phyloP scores from a whole-genome alignment of 176 grass and related monocot species.

The Oryza glumipatula region DNA sequence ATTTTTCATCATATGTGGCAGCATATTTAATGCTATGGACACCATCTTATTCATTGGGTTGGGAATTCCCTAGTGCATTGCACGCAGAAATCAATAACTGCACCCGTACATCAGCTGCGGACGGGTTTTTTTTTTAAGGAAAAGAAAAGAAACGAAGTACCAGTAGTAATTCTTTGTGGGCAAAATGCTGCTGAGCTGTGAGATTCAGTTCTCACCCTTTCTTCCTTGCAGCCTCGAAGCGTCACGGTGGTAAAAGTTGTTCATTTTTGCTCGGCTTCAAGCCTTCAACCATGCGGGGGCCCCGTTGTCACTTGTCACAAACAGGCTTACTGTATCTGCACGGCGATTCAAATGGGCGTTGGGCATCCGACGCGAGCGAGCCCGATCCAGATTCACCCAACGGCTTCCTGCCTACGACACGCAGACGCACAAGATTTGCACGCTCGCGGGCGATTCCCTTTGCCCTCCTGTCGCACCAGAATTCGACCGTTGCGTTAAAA shows the following conservation, averaged over 20 bases:
- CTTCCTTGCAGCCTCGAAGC: background rate
- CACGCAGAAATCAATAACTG: no score
- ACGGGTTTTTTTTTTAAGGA: no score
- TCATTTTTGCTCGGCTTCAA: background rate
- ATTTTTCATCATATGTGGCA: no score
- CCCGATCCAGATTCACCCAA: background rate
- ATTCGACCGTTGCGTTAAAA: background rate
- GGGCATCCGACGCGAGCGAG: background rate
- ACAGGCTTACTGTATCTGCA: background rate
- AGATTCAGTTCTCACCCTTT: no score
- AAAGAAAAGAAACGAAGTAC: no score
- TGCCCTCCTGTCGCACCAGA: background rate
- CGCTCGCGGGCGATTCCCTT: background rate
- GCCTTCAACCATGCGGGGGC: background rate
- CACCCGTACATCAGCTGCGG: no score
- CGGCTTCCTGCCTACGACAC: background rate
- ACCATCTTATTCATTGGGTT: no score
- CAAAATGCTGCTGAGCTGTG: no score
- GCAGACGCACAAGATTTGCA: background rate
- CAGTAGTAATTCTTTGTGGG: background rate
- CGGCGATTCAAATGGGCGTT: background rate
- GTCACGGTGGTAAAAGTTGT: background rate
- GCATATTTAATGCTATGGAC: no score
- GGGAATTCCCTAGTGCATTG: no score
- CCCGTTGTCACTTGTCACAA: background rate